Evolutionary conservation across 345 rosid genomes (phyloP).

Genomic region (Murraya koenigii): DNA sequence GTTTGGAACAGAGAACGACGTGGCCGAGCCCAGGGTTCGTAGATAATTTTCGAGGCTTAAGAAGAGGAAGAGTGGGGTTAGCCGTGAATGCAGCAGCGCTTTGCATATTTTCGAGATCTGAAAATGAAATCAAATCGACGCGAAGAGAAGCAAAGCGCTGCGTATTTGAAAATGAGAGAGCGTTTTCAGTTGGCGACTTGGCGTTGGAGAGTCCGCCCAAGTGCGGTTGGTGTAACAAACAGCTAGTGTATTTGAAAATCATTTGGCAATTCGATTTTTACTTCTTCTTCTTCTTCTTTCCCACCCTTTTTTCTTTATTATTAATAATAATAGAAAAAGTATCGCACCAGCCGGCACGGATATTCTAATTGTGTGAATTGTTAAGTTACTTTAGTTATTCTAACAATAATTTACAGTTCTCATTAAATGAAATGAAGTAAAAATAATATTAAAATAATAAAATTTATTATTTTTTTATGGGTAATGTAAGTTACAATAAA

Average conservation of each 20-base stretch:
- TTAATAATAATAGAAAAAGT: neutral
- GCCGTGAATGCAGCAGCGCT: constrained; percentile 56
- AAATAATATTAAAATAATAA: too few relatives aligned
- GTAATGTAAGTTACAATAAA: too few relatives aligned
- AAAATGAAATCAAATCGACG: constrained; percentile 3
- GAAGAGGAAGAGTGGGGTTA: constrained; percentile 37
- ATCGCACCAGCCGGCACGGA: neutral
- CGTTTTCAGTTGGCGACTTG: neutral
- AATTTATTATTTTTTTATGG: too few relatives aligned
- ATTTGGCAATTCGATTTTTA: neutral
- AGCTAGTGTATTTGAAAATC: neutral
- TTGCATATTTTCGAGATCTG: constrained; percentile 57
- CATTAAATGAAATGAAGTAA: too few relatives aligned
- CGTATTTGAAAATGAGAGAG: neutral
- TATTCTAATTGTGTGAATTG: neutral
- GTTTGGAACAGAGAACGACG: constrained; percentile 34
- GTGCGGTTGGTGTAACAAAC: constrained; percentile 18
- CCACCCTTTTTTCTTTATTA: too few relatives aligned
- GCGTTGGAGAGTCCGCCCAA: constrained; percentile 48
- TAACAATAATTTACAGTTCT: too few relatives aligned
- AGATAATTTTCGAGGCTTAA: constrained; percentile 24
- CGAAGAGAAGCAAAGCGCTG: neutral
- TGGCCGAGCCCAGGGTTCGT: constrained; percentile 28
- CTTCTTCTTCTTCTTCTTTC: neutral
- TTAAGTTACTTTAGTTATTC: too few relatives aligned